Evolutionary conservation across 2,329 filamentous ascomycete genomes (phyloP).

Genomic region (Zasmidium angulare): DNA sequence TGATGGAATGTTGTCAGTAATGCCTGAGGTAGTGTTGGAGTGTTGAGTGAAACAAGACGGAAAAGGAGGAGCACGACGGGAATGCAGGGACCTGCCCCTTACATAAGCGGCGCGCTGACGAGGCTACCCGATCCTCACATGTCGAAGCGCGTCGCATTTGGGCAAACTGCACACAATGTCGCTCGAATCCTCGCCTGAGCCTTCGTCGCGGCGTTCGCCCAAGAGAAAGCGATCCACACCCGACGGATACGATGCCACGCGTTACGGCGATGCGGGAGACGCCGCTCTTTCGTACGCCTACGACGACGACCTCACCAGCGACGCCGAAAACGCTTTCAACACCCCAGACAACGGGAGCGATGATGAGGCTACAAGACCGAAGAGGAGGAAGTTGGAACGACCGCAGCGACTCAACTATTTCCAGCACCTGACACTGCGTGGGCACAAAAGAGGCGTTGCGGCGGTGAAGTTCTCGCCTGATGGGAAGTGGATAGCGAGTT

Average conservation of each 20-base stretch:
- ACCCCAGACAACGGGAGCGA: slow-evolving; percentile 27
- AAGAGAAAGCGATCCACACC: slow-evolving; percentile 28
- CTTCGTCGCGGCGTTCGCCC: slow-evolving; percentile 26
- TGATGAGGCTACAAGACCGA: slow-evolving; percentile 23
- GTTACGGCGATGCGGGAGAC: slow-evolving; percentile 20
- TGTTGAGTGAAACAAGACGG: too few relatives aligned
- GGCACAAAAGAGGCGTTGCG: slow-evolving; percentile 77
- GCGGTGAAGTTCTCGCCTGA: slow-evolving; percentile 90
- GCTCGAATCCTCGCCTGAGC: slow-evolving; percentile 18
- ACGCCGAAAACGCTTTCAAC: slow-evolving; percentile 23
- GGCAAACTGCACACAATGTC: slow-evolving; percentile 14
- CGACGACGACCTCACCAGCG: slow-evolving; percentile 32
- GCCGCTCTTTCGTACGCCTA: slow-evolving; percentile 32
- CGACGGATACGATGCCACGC: slow-evolving; percentile 11
- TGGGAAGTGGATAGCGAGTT: slow-evolving; percentile 83
- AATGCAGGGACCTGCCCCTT: not conserved
- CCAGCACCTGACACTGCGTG: slow-evolving; percentile 68
- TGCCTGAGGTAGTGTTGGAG: too few relatives aligned
- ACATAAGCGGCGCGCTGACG: not conserved
- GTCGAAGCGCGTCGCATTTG: not conserved
- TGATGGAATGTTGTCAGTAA: too few relatives aligned
- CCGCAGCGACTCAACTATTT: slow-evolving; percentile 65
- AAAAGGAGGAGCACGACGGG: too few relatives aligned
- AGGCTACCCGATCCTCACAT: not conserved
- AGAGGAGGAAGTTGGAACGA: slow-evolving; percentile 38